Evolutionary conservation across 352 stramenopile species (phyloP), one percentile per base, ranked within the genome.

Genomic region (Globisporangium recalcitrans): DNA sequence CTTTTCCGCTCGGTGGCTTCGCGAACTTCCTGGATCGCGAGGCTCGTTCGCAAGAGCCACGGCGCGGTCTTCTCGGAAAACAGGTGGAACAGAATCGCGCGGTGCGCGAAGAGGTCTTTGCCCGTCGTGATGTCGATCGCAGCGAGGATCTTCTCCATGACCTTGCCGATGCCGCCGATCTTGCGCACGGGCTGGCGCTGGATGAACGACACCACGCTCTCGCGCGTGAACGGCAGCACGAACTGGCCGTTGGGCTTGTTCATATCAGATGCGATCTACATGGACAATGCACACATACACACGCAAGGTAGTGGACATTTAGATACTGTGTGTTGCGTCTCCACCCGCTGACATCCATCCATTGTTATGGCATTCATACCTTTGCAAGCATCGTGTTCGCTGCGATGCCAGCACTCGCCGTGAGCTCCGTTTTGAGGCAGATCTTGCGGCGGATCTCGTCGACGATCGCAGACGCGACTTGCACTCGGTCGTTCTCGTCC

Each of bases 231-330:
- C 9, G 80, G 83, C 32, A 99, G 72, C 27, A 97, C 72, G 62
- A 86, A 93, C 69, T 99, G 97, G 4, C 97, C 96, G 61, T 99
- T 97, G 10, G 97, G 97, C 65, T 99, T 99, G 75, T 98, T 98
- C 31, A 91, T 76, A 67, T 99, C 96, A 26, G 89, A 97, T 42
- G 90, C 97, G 65, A 98, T 97, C 80, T 89, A 64, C 10, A 67
- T 53, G 13, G 22, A 22, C 11, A 34, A 47, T 21, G 10, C 22
- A 11, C 16, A 11, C n/a, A n/a, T 26, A 13, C 19, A 55, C 1
- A 49, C 68, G 52, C 64, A 36, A 34, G 36, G 14, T n/a, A n/a
- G n/a, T n/a, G n/a, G n/a, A 65, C 9, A 29, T 29, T 53, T 10
- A 55, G 5, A 26, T 27, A 31, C n/a, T 10, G 38, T 21, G 7